phyloP scores from a whole-genome alignment of 108 stramenopile species.

The Stephanodiscus triporus region DNA sequence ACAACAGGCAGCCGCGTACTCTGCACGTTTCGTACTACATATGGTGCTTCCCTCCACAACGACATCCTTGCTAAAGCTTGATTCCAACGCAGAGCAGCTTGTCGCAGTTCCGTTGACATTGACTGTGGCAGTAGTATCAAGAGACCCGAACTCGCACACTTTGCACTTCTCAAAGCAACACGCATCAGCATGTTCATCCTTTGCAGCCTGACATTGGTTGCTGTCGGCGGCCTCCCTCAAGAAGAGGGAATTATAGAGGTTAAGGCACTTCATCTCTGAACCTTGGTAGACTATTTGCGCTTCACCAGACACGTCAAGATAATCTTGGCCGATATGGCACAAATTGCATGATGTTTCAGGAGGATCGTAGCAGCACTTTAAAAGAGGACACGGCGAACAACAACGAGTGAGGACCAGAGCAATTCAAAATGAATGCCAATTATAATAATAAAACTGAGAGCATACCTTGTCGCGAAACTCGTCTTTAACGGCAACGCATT shows the following conservation, averaged over 20 bases:
- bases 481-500: conserved; percentile 40
- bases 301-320: conserved; percentile 42
- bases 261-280: conserved; percentile 28
- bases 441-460: neutral
- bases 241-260: conserved; percentile 47
- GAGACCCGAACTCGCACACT: conserved; percentile 38
- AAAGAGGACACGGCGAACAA: neutral
- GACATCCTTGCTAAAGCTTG: conserved; percentile 35
- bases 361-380: conserved; percentile 39
- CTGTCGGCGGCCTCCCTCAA: conserved; percentile 43
- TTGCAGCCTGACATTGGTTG: conserved; percentile 44
- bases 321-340: conserved; percentile 33
- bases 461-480: conserved; percentile 33
- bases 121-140: conserved; percentile 41
- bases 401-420: neutral
- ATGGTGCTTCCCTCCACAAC: conserved; percentile 35
- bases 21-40: conserved; percentile 24
- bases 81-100: conserved; percentile 39
- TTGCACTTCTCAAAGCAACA: conserved; percentile 53
- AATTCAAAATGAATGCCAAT: neutral
- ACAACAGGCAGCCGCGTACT: conserved; percentile 39
- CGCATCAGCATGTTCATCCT: conserved; percentile 21
- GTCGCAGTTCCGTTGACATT: conserved; percentile 27
- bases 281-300: conserved; percentile 30
- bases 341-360: conserved; percentile 47